These are phyloP conservation scores for carrot (Daucus carota) DNA, from an alignment of 129 eudicot genomes.

Conservation along the genomic window DNA sequence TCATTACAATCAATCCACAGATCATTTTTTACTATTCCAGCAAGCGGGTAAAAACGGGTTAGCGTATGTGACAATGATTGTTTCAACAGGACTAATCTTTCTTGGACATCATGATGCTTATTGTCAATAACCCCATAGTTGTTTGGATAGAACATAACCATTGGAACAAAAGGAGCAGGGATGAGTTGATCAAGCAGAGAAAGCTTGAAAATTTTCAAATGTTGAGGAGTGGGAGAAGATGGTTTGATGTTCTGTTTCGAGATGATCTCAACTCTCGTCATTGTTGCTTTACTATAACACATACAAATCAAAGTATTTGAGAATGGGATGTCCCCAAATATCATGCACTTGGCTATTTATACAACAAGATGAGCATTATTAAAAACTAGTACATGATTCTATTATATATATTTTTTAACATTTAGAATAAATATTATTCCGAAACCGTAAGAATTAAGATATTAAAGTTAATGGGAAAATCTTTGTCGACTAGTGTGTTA, in stretches of 20 bases:
- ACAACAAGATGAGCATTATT: too few species aligned
- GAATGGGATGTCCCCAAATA: neutral
- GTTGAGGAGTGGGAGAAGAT: conserved; percentile 55
- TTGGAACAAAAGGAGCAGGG: conserved; percentile 68
- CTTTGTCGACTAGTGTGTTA: too few species aligned
- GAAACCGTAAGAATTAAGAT: too few species aligned
- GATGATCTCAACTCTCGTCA: conserved; percentile 31
- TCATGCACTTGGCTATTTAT: neutral
- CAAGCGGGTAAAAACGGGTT: conserved; percentile 60
- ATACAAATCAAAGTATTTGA: neutral
- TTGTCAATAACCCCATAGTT: neutral
- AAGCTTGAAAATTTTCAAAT: conserved; percentile 47
- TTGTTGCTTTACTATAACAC: neutral
- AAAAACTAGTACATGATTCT: too few species aligned
- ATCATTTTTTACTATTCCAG: conserved; percentile 47
- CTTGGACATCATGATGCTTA: conserved; percentile 16
- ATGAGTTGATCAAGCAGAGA: conserved; percentile 62
- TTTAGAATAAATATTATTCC: too few species aligned
- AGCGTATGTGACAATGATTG: conserved; percentile 44
- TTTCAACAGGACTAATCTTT: conserved; percentile 27
- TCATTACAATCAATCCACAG: conserved; percentile 57
- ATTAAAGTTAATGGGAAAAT: too few species aligned
- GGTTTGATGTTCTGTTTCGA: conserved; percentile 54
- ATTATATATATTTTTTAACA: too few species aligned
- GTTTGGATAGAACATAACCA: conserved; percentile 49